These are phyloP conservation scores for Venturia aucupariae DNA, from an alignment of 2,329 filamentous ascomycete genomes.

Conservation along the genomic window DNA sequence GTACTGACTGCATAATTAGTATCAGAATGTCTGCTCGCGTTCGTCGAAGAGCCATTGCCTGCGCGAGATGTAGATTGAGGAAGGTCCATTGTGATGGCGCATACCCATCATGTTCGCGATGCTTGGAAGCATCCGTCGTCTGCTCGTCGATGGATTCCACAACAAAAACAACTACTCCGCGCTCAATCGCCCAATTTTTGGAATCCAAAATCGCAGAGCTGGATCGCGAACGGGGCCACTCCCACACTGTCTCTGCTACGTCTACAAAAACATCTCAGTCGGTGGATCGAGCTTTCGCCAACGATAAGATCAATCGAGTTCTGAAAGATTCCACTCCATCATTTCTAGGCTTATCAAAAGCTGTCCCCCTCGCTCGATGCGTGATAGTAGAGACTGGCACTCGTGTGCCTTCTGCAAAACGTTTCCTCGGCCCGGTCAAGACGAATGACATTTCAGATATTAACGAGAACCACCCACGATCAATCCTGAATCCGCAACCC, in stretches of 20 bases:
- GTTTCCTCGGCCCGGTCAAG: conserved; percentile 22
- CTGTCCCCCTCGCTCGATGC: conserved; percentile 25
- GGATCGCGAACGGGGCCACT: conserved; percentile 18
- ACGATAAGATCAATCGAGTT: conserved; percentile 24
- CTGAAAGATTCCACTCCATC: conserved; percentile 28
- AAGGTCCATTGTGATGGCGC: neutral
- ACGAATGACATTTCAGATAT: conserved; percentile 21
- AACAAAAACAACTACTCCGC: neutral
- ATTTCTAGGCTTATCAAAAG: conserved; percentile 28
- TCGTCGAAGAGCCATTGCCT: neutral
- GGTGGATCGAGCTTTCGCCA: neutral
- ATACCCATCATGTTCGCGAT: conserved; percentile 6
- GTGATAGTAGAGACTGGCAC: conserved; percentile 25
- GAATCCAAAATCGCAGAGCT: conserved; percentile 18
- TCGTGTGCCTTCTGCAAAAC: conserved; percentile 26
- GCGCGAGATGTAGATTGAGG: neutral
- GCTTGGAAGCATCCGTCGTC: neutral
- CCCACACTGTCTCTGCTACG: neutral
- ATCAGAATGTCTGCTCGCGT: conserved; percentile 2
- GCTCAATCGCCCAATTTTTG: neutral
- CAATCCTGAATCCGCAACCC: conserved; percentile 28
- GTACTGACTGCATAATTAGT: too few species aligned
- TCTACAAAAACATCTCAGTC: neutral
- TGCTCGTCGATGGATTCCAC: conserved; percentile 4
- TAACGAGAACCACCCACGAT: conserved; percentile 28